Evolutionary conservation across 805 yeast genomes (phyloP).

Genomic region (Huiozyma naganishii): DNA sequence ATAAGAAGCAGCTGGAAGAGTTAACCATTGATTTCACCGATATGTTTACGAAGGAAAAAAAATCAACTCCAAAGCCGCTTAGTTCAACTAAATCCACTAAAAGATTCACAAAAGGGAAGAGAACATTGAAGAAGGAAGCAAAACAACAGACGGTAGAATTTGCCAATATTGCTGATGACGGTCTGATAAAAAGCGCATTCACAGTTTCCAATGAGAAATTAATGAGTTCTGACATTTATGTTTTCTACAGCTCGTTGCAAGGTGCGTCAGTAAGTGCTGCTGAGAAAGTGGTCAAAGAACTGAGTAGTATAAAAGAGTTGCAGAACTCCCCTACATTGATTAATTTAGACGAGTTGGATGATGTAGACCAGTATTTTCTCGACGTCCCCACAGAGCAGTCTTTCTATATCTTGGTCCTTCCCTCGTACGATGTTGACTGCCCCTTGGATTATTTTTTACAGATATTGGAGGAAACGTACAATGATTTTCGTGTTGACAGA

Average conservation of each 20-base stretch:
- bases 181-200: constrained; percentile 23
- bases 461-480: constrained; percentile 65
- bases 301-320: constrained; percentile 24
- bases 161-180: constrained; percentile 18
- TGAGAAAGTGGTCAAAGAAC: constrained; percentile 32
- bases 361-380: constrained; percentile 72
- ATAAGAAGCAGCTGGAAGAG: constrained; percentile 6
- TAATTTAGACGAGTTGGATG: constrained; percentile 73
- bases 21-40: constrained; percentile 33
- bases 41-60: constrained; percentile 18
- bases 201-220: constrained; percentile 34
- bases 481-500: constrained; percentile 79
- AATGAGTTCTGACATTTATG: constrained; percentile 45
- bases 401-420: constrained; percentile 64
- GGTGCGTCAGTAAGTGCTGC: constrained; percentile 75
- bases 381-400: constrained; percentile 45
- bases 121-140: too few species aligned
- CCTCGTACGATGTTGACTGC: constrained; percentile 87
- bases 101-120: too few species aligned
- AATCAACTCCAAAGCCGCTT: not conserved
- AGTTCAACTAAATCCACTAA: not conserved
- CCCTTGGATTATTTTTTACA: constrained; percentile 84
- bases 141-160: not conserved
- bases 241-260: constrained; percentile 78
- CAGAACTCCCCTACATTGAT: constrained; percentile 40